Evolutionary conservation across 176 grass and related monocot species (phyloP).

Genomic region (Avena insularis): DNA sequence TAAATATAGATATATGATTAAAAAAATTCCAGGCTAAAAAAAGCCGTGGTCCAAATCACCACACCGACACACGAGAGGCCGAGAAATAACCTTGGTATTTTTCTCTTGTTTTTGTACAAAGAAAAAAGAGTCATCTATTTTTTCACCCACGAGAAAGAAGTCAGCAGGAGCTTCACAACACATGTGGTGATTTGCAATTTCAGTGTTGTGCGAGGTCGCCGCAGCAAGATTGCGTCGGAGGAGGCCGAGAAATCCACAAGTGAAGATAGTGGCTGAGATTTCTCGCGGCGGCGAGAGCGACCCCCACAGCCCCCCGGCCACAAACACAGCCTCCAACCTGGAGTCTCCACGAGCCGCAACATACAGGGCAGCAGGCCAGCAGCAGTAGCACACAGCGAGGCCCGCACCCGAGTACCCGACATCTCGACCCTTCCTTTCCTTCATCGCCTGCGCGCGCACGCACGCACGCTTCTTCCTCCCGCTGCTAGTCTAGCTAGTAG

Average conservation of each 20-base stretch:
- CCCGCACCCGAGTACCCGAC: not conserved
- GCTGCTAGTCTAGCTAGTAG: slow-evolving; percentile 16
- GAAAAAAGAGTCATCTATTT: not conserved
- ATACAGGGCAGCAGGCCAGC: slow-evolving; percentile 16
- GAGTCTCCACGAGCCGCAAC: slow-evolving; percentile 19
- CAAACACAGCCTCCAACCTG: slow-evolving; percentile 22
- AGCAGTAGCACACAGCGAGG: slow-evolving; percentile 35
- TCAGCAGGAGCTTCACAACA: not conserved
- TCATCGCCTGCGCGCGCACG: not conserved
- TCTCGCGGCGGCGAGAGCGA: slow-evolving; percentile 64
- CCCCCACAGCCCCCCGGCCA: not conserved
- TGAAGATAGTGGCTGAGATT: slow-evolving; percentile 96
- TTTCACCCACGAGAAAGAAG: not conserved
- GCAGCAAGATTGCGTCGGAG: not conserved
- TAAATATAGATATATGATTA: not conserved
- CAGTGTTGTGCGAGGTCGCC: not conserved
- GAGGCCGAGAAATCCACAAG: slow-evolving; percentile 76
- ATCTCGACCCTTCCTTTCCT: not conserved
- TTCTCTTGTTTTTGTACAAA: not conserved
- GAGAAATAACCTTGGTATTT: not conserved
- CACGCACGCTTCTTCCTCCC: not conserved
- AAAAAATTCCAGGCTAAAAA: not conserved
- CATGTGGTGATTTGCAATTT: slow-evolving; percentile 12
- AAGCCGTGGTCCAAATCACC: not conserved
- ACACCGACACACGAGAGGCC: not conserved